Evolutionary conservation across 768 basidiomycete species (phyloP), one percentile per base, ranked within the genome.

Genomic region (Serendipita sp.): DNA sequence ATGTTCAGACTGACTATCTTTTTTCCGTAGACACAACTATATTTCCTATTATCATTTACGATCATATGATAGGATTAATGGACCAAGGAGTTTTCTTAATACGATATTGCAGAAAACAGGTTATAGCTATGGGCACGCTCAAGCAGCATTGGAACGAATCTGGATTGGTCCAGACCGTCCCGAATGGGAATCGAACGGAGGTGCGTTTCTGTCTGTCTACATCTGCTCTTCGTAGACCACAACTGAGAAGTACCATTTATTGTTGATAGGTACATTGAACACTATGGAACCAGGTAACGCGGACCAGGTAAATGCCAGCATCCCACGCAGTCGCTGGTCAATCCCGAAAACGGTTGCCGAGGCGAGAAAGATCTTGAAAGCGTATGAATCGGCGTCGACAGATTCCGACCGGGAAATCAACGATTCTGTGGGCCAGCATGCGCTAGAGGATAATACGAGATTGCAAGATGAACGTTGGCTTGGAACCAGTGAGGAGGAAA

Each of bases 1-100:
- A 20, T 28, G 26, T 48, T 7, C 45, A 20, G 9, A 48, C 45
- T 48, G 45, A 48, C 20, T 17, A 42, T 62, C 64, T 42, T n/a
- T n/a, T n/a, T n/a, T 7, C 13, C 34, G 51, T 64, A 90, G 90
- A 20, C 68, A 75, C 73, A 84, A 93, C 63, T 93, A 86, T 70
- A 88, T 96, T 67, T 80, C 84, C 9, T 91, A 96, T 78, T 97
- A 89, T 75, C 92, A 98, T 73, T 78, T 99, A 24, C 81, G 96
- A 31, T 77, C 85, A 0, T 99, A 94, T 70, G 94, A 97, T 69
- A 78, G 93, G 24, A 89, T 94, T 69, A 93, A 92, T 69, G 84
- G 85, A 0, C 86, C 89, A 77, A 69, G 22, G 48, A 72, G 75
- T 14, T 71, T 83, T 68, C 86, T 95, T 70, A 71, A 76, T 56